These are phyloP conservation scores for Veloboletus limbatus DNA, from an alignment of 1,284 basidiomycete species.

Conservation along the genomic window DNA sequence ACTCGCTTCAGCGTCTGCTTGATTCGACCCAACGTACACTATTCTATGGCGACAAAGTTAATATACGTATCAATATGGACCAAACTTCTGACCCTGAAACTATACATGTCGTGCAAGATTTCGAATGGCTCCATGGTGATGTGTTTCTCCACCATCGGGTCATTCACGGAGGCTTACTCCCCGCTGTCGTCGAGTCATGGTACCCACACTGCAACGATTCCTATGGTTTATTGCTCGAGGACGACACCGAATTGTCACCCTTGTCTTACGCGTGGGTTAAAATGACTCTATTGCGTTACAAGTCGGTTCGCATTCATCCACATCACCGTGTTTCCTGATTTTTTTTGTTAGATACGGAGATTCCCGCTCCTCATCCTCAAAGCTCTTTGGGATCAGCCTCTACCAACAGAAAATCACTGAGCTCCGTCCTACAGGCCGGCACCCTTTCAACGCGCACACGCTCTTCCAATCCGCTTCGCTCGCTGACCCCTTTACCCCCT, in stretches of 20 bases:
- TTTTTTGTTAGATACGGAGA: conserved; percentile 52
- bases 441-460: conserved; percentile 60
- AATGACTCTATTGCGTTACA: conserved; percentile 68
- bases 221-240: conserved; percentile 78
- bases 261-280: conserved; percentile 83
- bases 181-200: conserved; percentile 84
- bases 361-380: conserved; percentile 36
- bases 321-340: conserved; percentile 6
- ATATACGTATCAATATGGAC: conserved; percentile 70
- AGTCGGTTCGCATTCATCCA: conserved; percentile 42
- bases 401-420: conserved; percentile 83
- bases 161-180: conserved; percentile 71
- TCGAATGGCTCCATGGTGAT: conserved; percentile 59
- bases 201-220: conserved; percentile 70
- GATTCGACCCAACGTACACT: conserved; percentile 54
- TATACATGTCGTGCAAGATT: conserved; percentile 45
- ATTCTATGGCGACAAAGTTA: conserved; percentile 66
- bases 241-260: conserved; percentile 80
- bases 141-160: conserved; percentile 67
- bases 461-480: conserved; percentile 49
- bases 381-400: conserved; percentile 74
- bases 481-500: conserved; percentile 55
- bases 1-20: conserved; percentile 67
- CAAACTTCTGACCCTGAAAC: conserved; percentile 68
- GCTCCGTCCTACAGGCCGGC: conserved; percentile 64